phyloP scores from a whole-genome alignment of 495 filamentous ascomycete species.

The Penicillium canariense region DNA sequence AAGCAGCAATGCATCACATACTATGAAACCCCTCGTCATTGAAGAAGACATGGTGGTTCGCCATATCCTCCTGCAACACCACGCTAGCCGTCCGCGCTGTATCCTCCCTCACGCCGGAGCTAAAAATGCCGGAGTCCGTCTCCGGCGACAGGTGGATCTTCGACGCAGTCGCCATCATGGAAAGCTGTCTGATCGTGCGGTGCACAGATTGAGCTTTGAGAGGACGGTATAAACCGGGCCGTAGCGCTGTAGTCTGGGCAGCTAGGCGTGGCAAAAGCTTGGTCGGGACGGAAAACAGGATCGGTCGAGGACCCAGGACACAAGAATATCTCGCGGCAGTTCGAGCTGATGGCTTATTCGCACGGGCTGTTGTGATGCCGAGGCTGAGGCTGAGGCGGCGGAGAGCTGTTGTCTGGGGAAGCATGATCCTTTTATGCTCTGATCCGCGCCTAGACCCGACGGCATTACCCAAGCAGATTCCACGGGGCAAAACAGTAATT shows the following conservation, averaged over 20 bases:
- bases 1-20: conserved; percentile 28
- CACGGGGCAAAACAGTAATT: neutral
- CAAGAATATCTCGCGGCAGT: neutral
- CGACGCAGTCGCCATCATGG: conserved; percentile 61
- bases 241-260: neutral
- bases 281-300: neutral
- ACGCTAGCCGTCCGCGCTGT: conserved; percentile 59
- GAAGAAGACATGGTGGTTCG: conserved; percentile 77
- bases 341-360: neutral
- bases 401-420: neutral
- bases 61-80: conserved; percentile 71
- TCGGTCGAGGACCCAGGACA: neutral
- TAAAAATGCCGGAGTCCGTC: conserved; percentile 57
- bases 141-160: conserved; percentile 56
- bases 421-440: conserved; percentile 1
- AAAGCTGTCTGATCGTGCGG: neutral
- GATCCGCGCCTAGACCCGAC: neutral
- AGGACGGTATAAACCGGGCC: neutral
- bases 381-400: neutral
- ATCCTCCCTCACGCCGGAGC: conserved; percentile 50
- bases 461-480: neutral
- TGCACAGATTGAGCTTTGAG: neutral
- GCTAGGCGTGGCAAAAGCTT: neutral
- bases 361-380: neutral
- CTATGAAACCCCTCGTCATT: conserved; percentile 67